phyloP scores from a whole-genome alignment of 225 moss, liverwort and hornwort species.

The Sphagnum tenellum region DNA sequence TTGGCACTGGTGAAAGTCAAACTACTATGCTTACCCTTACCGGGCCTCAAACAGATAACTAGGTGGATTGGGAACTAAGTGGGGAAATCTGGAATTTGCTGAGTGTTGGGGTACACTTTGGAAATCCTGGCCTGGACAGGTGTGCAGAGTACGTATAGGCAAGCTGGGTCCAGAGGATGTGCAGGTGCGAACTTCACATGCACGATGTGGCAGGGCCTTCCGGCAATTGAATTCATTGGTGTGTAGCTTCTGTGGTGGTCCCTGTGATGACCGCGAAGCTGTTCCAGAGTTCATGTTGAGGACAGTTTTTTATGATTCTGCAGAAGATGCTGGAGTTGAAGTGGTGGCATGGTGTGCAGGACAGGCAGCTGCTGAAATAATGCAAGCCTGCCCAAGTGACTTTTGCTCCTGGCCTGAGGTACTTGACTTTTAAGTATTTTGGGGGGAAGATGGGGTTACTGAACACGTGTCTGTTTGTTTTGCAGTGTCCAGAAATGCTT shows the following conservation, averaged over 20 bases:
- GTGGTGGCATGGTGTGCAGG: conserved; percentile 32
- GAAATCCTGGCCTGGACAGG: conserved; percentile 13
- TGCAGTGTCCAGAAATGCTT: no score
- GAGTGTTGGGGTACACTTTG: not conserved
- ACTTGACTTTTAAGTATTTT: not conserved
- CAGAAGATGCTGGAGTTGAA: conserved; percentile 28
- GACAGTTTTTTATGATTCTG: conserved; percentile 25
- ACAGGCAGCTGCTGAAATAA: conserved; percentile 37
- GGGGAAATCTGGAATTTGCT: not conserved
- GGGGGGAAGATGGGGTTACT: no score
- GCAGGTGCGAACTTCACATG: conserved; percentile 35
- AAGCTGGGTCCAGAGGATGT: conserved; percentile 29
- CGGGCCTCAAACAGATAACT: no score
- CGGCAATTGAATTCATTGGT: conserved; percentile 17
- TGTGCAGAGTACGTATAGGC: conserved; percentile 31
- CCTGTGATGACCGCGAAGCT: conserved; percentile 27
- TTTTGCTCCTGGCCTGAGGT: conserved; percentile 40
- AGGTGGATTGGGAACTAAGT: not conserved
- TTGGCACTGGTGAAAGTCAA: no score
- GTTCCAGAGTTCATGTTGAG: conserved; percentile 23
- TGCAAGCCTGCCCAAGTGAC: conserved; percentile 35
- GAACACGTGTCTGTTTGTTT: no score
- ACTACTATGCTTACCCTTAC: no score
- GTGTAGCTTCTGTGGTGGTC: conserved; percentile 28
- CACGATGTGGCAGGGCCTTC: conserved; percentile 28